Conservation (phyloP, 306 rosid genomes). For the Pachyrhizus erosus region DNA sequence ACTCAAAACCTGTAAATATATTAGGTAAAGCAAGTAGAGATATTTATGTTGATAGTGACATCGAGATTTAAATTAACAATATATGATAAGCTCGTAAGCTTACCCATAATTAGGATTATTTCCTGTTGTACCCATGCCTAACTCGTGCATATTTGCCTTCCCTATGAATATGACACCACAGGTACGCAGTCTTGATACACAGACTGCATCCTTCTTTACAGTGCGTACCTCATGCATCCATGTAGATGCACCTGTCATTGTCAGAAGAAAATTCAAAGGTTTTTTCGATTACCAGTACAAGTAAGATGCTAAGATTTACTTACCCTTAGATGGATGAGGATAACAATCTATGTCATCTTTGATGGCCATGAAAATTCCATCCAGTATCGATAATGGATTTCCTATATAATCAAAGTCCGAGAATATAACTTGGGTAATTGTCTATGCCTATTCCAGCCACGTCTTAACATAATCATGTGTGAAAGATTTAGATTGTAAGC, state of each 20-base stretch:
- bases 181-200: constrained; percentile 77
- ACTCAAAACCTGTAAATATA: constrained; percentile 5
- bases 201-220: constrained; percentile 67
- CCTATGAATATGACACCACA: constrained; percentile 92
- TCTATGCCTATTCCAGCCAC: constrained; percentile 15
- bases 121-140: constrained; percentile 99
- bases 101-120: constrained; percentile 94
- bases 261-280: constrained; percentile 35
- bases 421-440: constrained; percentile 4
- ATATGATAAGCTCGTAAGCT: constrained; percentile 44
- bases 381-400: constrained; percentile 84
- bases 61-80: constrained; percentile 33
- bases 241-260: constrained; percentile 76
- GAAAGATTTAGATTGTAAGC: constrained; percentile 22
- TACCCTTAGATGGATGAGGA: constrained; percentile 88
- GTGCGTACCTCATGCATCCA: constrained; percentile 96
- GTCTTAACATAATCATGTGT: constrained; percentile 19
- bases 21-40: constrained; percentile 23
- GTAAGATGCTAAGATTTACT: constrained; percentile 36
- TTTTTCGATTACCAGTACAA: constrained; percentile 1
- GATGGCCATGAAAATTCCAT: constrained; percentile 92
- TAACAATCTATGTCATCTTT: constrained; percentile 96
- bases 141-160: constrained; percentile 96
- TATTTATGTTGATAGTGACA: constrained; percentile 24
- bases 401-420: constrained; percentile 58